Base-by-base conservation (phyloP, 371 early-diverging fungal species). In the Mucor sp. region DNA sequence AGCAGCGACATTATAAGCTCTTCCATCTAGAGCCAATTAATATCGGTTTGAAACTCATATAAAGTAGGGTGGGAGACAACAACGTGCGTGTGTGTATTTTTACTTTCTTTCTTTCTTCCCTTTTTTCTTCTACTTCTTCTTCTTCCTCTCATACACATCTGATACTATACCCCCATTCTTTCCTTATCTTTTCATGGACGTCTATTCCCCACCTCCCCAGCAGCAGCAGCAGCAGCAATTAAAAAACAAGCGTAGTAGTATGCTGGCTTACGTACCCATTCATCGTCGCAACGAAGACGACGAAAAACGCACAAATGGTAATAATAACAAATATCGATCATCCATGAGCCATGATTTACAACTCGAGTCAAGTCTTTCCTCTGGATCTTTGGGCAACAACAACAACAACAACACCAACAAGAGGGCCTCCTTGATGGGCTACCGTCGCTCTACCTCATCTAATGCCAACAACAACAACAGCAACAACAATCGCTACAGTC, bases 211-310 rank as follows among this genome's bases (percentile, higher is more conserved):
- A 17, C 25, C 41, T 9, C 28, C 25, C 25, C 30, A 30, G 30
- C 30, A 30, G 30, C 30, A 30, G 30, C 27, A 28, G 56, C 62
- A 53, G 58, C 69, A 65, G 53, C 61, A 59, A 27, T 17, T 56
- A 19, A 67, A 64, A 44, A 60, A 33, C 53, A 62, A 69, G 23
- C 63, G 67, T 48, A 66, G 58, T 59, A 73, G 63, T 41, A 65
- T 63, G 62, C 66, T 50, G 19, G 62, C 73, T 15, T 74, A 77
- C 68, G 70, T 77, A n/a, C 75, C 78, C 39, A 62, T 70, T 56
- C 78, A 77, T 63, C 74, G 74, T 58, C 78, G 78, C 48, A 62
- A 43, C 19, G 76, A 59, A 23, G 64, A 71, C 56, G 69, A 71
- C 30, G 72, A 69, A 56, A 62, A 61, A 55, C 65, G 67, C 33